Percentiles rank a stretch among this genome's conserved stretches.
Conservation (phyloP, 2,329 filamentous ascomycete genomes). For the Neonectria faginata region DNA sequence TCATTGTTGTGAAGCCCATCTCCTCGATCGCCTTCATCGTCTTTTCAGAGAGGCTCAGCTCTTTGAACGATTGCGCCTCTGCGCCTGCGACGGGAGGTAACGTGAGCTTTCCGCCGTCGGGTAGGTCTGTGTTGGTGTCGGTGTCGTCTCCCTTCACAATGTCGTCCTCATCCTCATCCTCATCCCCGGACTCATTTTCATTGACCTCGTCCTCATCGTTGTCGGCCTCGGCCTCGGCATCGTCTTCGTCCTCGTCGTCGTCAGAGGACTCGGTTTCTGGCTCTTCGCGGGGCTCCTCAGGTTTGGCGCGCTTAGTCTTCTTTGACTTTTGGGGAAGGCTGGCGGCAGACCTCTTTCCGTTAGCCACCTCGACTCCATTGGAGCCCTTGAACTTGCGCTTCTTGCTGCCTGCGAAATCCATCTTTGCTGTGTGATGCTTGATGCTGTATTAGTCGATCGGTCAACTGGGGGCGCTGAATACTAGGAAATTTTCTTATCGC, state of each 20-base stretch:
- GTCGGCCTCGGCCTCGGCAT: conserved; percentile 44
- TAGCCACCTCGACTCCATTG: conserved; percentile 47
- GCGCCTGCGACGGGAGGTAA: conserved; percentile 65
- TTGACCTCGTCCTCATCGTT: conserved; percentile 46
- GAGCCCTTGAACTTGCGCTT: conserved; percentile 58
- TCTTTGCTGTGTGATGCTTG: conserved; percentile 38
- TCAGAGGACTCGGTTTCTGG: conserved; percentile 42
- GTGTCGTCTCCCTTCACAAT: conserved; percentile 47
- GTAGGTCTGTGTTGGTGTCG: conserved; percentile 50
- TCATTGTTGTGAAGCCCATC: conserved; percentile 97
- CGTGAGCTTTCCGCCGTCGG: conserved; percentile 57
- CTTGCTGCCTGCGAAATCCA: conserved; percentile 54
- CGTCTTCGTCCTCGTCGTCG: conserved; percentile 46
- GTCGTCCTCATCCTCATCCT: conserved; percentile 43
- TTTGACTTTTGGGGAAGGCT: conserved; percentile 53
- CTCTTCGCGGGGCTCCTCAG: conserved; percentile 44
- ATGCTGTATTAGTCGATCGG: conserved; percentile 26
- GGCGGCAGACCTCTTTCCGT: conserved; percentile 39
- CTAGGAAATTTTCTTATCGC: conserved; percentile 45
- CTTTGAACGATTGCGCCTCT: conserved; percentile 78
- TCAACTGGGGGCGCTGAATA: conserved; percentile 26
- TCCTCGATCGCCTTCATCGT: conserved; percentile 88
- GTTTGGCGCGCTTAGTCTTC: conserved; percentile 55
- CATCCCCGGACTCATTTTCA: conserved; percentile 45
- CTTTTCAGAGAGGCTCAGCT: conserved; percentile 87